phyloP scores from a whole-genome alignment of 1,284 basidiomycete genomes.

The Thelephora terrestris region DNA sequence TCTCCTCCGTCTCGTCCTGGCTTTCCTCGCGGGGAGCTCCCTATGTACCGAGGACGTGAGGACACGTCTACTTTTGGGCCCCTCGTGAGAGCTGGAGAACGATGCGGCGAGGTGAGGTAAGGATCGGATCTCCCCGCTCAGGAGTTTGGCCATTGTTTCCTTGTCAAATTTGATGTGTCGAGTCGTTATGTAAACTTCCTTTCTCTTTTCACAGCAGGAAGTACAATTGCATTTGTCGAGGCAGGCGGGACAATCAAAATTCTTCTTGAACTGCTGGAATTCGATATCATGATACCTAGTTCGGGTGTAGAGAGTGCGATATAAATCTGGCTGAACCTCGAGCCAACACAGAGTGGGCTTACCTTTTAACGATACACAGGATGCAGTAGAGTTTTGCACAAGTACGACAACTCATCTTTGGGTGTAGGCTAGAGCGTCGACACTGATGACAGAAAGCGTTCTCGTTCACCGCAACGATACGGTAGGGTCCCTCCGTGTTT shows the following conservation, averaged over 20 bases:
- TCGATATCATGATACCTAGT: conserved; percentile 17
- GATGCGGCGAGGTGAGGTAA: neutral
- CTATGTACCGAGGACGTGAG: neutral
- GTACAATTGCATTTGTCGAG: conserved; percentile 18
- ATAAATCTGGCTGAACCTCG: neutral
- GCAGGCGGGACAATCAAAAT: conserved; percentile 19
- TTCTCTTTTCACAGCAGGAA: conserved; percentile 14
- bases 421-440: conserved; percentile 9
- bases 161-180: neutral
- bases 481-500: no score
- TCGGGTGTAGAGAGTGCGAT: neutral
- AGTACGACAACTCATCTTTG: conserved; percentile 20
- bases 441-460: conserved; percentile 20
- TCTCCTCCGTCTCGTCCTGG: neutral
- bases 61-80: no score
- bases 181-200: conserved; percentile 17
- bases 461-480: neutral
- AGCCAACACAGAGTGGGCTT: conserved; percentile 3
- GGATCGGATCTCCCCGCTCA: neutral
- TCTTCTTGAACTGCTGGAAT: conserved; percentile 13
- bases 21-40: neutral
- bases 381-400: conserved; percentile 19
- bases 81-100: neutral
- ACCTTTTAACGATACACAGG: conserved; percentile 19
- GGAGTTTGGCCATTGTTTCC: neutral